Percentiles rank a stretch among this genome's conserved stretches.
Conservation (phyloP, 176 grass and related monocot species). For the Hordeum vulgare region DNA sequence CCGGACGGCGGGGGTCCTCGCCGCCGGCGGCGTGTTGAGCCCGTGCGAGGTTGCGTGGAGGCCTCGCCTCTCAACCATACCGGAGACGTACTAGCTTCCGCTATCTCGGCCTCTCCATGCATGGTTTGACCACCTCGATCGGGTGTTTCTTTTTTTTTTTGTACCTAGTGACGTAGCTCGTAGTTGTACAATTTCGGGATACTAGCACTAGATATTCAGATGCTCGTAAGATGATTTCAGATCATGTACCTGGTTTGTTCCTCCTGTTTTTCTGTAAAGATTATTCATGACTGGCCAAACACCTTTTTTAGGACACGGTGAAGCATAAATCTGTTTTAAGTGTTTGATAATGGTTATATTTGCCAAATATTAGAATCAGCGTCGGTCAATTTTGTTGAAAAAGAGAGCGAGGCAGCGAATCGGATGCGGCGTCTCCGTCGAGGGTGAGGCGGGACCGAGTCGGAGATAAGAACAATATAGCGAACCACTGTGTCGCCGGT, state of each 20-base stretch:
- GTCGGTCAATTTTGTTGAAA: too few relatives aligned
- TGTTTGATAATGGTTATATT: not conserved
- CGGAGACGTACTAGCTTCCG: constrained; percentile 12
- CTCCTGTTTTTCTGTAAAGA: not conserved
- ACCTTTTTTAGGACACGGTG: not conserved
- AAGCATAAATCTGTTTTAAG: not conserved
- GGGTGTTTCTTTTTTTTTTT: too few relatives aligned
- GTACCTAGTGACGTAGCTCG: too few relatives aligned
- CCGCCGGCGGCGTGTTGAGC: not conserved
- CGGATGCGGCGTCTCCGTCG: too few relatives aligned
- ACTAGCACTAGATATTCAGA: not conserved
- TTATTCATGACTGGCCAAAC: not conserved
- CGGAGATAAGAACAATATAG: too few relatives aligned
- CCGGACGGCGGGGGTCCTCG: not conserved
- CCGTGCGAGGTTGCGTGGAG: constrained; percentile 28
- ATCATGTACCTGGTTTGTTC: not conserved
- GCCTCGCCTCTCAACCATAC: constrained; percentile 30
- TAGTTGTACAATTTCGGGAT: not conserved
- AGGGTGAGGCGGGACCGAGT: too few relatives aligned
- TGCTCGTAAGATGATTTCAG: not conserved
- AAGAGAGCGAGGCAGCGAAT: too few relatives aligned
- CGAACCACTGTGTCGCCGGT: too few relatives aligned
- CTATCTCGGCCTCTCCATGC: not conserved
- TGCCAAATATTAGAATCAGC: not conserved
- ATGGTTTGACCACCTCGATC: not conserved